Percentiles rank a stretch among this genome's conserved stretches.
Evolutionary conservation across 2,329 filamentous ascomycete species (phyloP).

Genomic region (Grosmannia penicillata): DNA sequence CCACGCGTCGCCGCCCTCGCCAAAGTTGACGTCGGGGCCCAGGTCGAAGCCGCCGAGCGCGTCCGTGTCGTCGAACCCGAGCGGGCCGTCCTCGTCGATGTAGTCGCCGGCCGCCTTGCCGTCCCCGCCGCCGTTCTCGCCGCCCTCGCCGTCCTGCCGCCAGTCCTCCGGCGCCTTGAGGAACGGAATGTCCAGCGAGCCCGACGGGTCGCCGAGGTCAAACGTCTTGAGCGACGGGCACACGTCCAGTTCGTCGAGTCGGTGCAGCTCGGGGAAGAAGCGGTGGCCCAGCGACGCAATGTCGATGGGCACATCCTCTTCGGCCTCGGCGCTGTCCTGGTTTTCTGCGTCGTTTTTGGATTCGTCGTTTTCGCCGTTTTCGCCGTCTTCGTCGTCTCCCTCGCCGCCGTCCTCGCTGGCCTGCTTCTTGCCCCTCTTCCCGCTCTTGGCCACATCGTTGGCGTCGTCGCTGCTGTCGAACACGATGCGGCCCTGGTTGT

Average conservation of each 20-base stretch:
- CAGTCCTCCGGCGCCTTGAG: conserved; percentile 80
- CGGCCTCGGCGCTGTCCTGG: conserved; percentile 16
- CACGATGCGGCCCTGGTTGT: conserved; percentile 80
- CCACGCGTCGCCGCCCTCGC: conserved; percentile 93
- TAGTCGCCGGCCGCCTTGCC: conserved; percentile 64
- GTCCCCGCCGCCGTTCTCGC: conserved; percentile 32
- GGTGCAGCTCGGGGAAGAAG: conserved; percentile 72
- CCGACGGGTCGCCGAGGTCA: conserved; percentile 74
- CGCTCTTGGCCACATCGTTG: conserved; percentile 31
- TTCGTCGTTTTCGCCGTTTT: conserved; percentile 15
- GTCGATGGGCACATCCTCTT: conserved; percentile 62
- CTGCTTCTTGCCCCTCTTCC: conserved; percentile 21
- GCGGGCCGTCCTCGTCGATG: conserved; percentile 72
- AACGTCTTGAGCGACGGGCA: conserved; percentile 92
- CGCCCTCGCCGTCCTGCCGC: conserved; percentile 54
- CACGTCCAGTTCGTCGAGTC: conserved; percentile 74
- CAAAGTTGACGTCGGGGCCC: conserved; percentile 65
- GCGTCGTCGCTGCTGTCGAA: conserved; percentile 95
- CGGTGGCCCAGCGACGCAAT: conserved; percentile 56
- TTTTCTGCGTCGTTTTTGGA: conserved; percentile 5
- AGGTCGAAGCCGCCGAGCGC: conserved; percentile 58
- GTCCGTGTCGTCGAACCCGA: conserved; percentile 72
- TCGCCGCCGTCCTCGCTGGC: conserved; percentile 20
- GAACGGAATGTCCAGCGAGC: conserved; percentile 80
- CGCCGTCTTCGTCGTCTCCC: conserved; percentile 28